Evolutionary conservation across 2,329 filamentous ascomycete species (phyloP), one percentile per base, ranked within the genome.

Genomic region (Fusarium goolgardi): DNA sequence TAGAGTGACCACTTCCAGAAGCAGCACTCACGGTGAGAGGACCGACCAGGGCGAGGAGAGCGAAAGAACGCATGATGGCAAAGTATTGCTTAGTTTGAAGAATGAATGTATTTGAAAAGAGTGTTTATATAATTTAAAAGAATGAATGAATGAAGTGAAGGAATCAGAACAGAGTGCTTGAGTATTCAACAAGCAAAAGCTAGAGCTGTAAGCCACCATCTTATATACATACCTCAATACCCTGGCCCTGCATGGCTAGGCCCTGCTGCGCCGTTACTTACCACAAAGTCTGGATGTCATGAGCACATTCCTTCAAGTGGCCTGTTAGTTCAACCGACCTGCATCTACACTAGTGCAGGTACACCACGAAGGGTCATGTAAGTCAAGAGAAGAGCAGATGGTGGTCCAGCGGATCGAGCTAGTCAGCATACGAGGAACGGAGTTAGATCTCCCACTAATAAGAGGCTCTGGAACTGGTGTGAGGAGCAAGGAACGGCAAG

Each of bases 1-100:
- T 73, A 27, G 72, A 74, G 23, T 66, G 63, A 20, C 75, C 75
- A 31, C 60, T 69, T 56, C 74, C 74, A 55, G 74, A 76, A 63
- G 73, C 67, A 56, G 73, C 74, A 47, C 56, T 65, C 54, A 73
- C 66, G 44, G 63, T 65, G 52, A 73, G 61, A 44, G 71, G 67
- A 58, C 65, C 65, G 31, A 51, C 63, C 61, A 74, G 54, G 63
- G 71, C 60, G 31, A 74, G 62, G 51, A 74, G 62, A 65, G 68
- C 51, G 21, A 59, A 72, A 51, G 65, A 74, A 54, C 66, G 68
- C 71, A 73, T 71, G 44, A 37, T 71, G 59, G 53, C 34, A 59
- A 65, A 25, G 60, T n/a, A 27, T 37, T 20, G 23, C 15, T 46
- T 45, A 54, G 44, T 13, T 59, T 61, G 66, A 69, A 50, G 63